Evolutionary conservation across 345 rosid species (phyloP), one percentile per base, ranked within the genome.

Genomic region (Euphorbia tirucalli): DNA sequence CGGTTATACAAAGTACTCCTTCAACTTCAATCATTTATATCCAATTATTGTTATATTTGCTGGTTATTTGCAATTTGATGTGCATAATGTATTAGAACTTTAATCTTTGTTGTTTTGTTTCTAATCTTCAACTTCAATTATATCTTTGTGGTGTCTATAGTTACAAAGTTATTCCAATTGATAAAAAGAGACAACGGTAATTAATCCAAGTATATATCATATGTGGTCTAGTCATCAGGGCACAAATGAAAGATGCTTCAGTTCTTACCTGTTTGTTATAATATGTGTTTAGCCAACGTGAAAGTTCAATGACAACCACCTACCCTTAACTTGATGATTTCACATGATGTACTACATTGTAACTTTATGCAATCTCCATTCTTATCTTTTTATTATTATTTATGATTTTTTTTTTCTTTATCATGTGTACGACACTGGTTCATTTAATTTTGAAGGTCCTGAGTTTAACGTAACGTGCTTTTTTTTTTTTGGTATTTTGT

Each of bases 1-100:
- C 78, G 87, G 11, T 73, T 92, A 65, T 92, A 92, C 79, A 90
- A 90, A 83, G 97, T 90, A 86, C 70, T 35, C n/a, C 1, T 41
- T 27, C 54, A 31, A 24, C 21, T 22, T 3, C 19, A 46, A 7
- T 60, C 1, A 22, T 67, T 37, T 11, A 0, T 60, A 16, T 58
- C 15, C 59, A 37, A 15, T 13, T 69, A 24, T 39, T 19, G 19
- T 19, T 21, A 24, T 21, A n/a, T 22, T 15, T 56, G 30, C 30
- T 56, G 9, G 10, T 0, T 24, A 56, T 22, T 56, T 25, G 13
- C 22, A 13, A 56, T 56, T 52, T 52, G 7, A 16, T 46, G 25
- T 52, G 24, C 10, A 4, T 9, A 52, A 52, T 52, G 25, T 52
- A 7, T 52, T 7, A 7, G 3, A 21, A 52, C 57, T 19, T 21